Evolutionary conservation across 2,329 filamentous ascomycete genomes (phyloP).

Genomic region (Pestalotiopsis fici): DNA sequence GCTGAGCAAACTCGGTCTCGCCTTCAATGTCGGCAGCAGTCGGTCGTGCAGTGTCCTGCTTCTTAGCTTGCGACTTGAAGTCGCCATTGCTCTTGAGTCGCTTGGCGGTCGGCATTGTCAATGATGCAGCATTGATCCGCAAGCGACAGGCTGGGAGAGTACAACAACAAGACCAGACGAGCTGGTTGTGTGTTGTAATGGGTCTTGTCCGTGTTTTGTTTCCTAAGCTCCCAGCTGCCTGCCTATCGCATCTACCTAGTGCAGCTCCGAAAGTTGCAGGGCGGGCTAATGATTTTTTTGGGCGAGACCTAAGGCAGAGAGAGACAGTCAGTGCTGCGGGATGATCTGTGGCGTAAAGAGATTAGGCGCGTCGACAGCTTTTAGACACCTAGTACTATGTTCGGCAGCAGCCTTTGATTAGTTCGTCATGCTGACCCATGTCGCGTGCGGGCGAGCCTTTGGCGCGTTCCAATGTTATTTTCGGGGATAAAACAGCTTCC

Average conservation of each 20-base stretch:
- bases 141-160: conserved; percentile 5
- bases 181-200: background rate
- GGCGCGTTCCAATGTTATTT: background rate
- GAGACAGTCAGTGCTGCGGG: background rate
- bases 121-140: conserved; percentile 12
- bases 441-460: background rate
- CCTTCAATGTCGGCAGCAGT: conserved; percentile 70
- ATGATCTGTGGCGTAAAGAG: conserved; percentile 4
- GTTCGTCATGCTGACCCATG: background rate
- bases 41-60: conserved; percentile 50
- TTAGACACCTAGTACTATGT: background rate
- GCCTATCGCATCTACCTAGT: background rate
- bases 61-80: conserved; percentile 39
- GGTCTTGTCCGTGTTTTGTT: background rate
- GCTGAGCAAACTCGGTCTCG: conserved; percentile 70
- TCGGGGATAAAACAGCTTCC: background rate
- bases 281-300: conserved; percentile 3
- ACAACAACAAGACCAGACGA: background rate
- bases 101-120: conserved; percentile 59
- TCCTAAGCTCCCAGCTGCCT: conserved; percentile 5
- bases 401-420: background rate
- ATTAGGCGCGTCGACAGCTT: background rate
- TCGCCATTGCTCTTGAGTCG: conserved; percentile 54
- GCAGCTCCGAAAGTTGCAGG: background rate
- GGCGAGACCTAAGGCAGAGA: background rate